Evolutionary conservation across 2,329 filamentous ascomycete species (phyloP).

Genomic region (Exophiala sp.): DNA sequence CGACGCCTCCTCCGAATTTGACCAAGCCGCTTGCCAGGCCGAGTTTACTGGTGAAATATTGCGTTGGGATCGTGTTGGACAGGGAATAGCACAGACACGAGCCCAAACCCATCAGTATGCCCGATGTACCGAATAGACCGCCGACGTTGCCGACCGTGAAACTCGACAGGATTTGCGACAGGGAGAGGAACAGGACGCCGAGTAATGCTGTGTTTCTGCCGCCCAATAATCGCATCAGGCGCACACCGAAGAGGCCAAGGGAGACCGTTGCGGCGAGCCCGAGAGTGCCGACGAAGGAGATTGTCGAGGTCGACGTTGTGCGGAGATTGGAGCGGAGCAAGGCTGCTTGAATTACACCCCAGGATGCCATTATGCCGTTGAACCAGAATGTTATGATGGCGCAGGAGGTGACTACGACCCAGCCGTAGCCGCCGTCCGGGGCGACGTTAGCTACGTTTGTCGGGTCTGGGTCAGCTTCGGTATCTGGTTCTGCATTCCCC

Average conservation of each 20-base stretch:
- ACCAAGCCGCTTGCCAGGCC: slow-evolving; percentile 57
- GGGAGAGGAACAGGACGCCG: slow-evolving; percentile 51
- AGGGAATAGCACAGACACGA: slow-evolving; percentile 45
- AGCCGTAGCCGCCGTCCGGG: slow-evolving; percentile 57
- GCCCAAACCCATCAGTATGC: slow-evolving; percentile 48
- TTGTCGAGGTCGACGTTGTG: slow-evolving; percentile 48
- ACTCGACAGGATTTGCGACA: slow-evolving; percentile 46
- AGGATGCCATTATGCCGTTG: slow-evolving; percentile 55
- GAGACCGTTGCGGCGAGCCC: slow-evolving; percentile 50
- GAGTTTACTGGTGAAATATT: slow-evolving; percentile 54
- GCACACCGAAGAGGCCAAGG: slow-evolving; percentile 52
- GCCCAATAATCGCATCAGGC: slow-evolving; percentile 51
- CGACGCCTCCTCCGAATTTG: slow-evolving; percentile 54
- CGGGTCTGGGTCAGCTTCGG: background rate
- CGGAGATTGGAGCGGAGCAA: slow-evolving; percentile 44
- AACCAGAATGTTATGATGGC: slow-evolving; percentile 55
- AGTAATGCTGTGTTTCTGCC: slow-evolving; percentile 45
- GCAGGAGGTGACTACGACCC: slow-evolving; percentile 52
- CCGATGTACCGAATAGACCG: slow-evolving; percentile 49
- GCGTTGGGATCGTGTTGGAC: slow-evolving; percentile 48
- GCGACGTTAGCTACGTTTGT: slow-evolving; percentile 33
- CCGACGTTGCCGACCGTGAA: slow-evolving; percentile 46
- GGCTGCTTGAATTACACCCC: slow-evolving; percentile 59
- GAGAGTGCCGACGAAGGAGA: slow-evolving; percentile 59
- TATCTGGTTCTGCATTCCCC: background rate